These are phyloP conservation scores for Hypoxylon cercidicola DNA, from an alignment of 495 filamentous ascomycete genomes.

Conservation along the genomic window DNA sequence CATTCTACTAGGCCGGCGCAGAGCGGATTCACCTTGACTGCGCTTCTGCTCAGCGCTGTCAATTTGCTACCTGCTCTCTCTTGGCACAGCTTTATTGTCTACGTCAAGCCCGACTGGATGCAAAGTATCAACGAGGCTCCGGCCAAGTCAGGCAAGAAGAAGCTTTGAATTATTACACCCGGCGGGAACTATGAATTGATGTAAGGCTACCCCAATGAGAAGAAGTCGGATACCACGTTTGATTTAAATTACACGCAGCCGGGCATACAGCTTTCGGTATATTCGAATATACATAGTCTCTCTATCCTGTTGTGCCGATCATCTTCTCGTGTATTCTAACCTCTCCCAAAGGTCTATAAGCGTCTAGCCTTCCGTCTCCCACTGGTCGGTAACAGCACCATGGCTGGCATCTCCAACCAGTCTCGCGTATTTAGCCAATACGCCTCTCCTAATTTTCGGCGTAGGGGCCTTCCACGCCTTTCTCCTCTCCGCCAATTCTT, in stretches of 20 bases:
- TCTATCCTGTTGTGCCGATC: not conserved
- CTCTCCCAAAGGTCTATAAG: not conserved
- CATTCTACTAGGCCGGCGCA: slow-evolving; percentile 15
- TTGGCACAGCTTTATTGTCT: slow-evolving; percentile 28
- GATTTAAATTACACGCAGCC: too few species aligned
- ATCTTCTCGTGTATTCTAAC: not conserved
- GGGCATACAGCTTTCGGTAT: too few species aligned
- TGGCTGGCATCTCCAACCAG: slow-evolving; percentile 66
- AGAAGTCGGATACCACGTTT: not conserved
- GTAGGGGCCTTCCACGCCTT: slow-evolving; percentile 78
- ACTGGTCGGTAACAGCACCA: slow-evolving; percentile 64
- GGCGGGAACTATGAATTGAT: not conserved
- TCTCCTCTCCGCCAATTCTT: slow-evolving; percentile 75
- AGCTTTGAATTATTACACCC: slow-evolving; percentile 1
- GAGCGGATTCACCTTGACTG: slow-evolving; percentile 23
- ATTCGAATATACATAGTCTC: not conserved
- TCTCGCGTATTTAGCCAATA: slow-evolving; percentile 87
- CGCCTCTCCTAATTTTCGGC: slow-evolving; percentile 82
- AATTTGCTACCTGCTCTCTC: slow-evolving; percentile 30
- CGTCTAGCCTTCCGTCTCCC: slow-evolving; percentile 24
- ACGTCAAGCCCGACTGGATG: slow-evolving; percentile 28
- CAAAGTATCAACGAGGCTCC: not conserved
- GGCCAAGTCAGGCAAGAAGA: slow-evolving; percentile 17
- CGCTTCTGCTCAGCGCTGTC: slow-evolving; percentile 23
- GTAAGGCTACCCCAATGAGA: not conserved